Conservation (phyloP, 1,139 yeast species). For the Hyphopichia burtonii region DNA sequence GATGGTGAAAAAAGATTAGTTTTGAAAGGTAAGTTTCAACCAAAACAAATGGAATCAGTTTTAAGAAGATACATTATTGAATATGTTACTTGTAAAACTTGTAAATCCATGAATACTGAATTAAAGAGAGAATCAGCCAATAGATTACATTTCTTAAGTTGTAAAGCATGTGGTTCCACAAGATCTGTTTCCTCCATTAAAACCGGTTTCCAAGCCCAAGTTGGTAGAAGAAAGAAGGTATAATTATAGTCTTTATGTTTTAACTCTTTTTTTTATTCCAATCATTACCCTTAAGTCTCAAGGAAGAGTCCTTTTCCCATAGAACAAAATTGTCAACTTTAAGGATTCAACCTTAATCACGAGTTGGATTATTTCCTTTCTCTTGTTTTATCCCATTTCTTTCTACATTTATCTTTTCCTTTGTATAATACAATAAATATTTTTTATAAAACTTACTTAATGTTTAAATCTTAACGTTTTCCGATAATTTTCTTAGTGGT, state of each 20-base stretch:
- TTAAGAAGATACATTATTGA: slow-evolving; percentile 95
- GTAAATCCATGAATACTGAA: slow-evolving; percentile 96
- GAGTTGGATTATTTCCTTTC: too few relatives aligned
- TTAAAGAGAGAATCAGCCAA: slow-evolving; percentile 92
- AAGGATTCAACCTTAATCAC: too few relatives aligned
- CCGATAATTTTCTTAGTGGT: slow-evolving; percentile 52
- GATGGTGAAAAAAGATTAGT: slow-evolving; percentile 97
- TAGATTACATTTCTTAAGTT: slow-evolving; percentile 95
- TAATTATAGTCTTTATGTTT: slow-evolving; percentile 9
- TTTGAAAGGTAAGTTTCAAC: slow-evolving; percentile 97
- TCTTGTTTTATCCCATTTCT: neutral
- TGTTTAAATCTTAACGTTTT: slow-evolving; percentile 16
- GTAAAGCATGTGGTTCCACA: slow-evolving; percentile 97
- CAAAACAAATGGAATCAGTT: slow-evolving; percentile 95
- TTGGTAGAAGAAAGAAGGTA: slow-evolving; percentile 70
- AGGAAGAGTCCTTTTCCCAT: too few relatives aligned
- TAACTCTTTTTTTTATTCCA: neutral
- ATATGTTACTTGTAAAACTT: slow-evolving; percentile 97
- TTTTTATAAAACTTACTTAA: too few relatives aligned
- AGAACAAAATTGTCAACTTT: too few relatives aligned
- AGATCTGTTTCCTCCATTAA: slow-evolving; percentile 96
- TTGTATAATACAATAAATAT: slow-evolving; percentile 3
- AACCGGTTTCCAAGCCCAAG: slow-evolving; percentile 99
- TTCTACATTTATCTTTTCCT: neutral
- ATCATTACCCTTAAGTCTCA: neutral